These are phyloP conservation scores for Domatiomyces globalis DNA, from an alignment of 2,329 filamentous ascomycete species.

Conservation along the genomic window DNA sequence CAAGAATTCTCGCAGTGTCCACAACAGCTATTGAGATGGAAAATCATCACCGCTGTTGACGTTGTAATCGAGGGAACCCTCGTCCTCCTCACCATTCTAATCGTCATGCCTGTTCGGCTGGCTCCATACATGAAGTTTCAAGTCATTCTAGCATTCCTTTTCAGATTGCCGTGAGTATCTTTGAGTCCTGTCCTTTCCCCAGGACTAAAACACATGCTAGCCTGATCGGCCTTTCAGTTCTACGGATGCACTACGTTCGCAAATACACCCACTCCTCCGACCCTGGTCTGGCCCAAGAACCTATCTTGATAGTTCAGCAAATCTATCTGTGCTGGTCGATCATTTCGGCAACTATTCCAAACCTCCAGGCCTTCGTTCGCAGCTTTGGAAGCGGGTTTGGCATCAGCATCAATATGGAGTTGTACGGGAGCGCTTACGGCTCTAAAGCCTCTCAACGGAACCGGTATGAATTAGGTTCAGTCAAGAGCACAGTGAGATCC, in stretches of 20 bases:
- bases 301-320: slow-evolving; percentile 25
- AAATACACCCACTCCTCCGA: slow-evolving; percentile 19
- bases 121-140: slow-evolving; percentile 11
- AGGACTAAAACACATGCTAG: slow-evolving; percentile 10
- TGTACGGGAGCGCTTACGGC: background rate
- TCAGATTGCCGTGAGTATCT: slow-evolving; percentile 23
- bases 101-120: slow-evolving; percentile 19
- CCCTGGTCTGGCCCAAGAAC: slow-evolving; percentile 21
- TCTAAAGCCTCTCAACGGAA: background rate
- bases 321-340: slow-evolving; percentile 29
- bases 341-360: slow-evolving; percentile 29
- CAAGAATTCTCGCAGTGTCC: slow-evolving; percentile 5
- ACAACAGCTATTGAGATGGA: slow-evolving; percentile 21
- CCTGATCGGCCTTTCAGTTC: slow-evolving; percentile 23
- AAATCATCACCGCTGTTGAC: slow-evolving; percentile 27
- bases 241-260: slow-evolving; percentile 24
- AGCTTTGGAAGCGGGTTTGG: slow-evolving; percentile 29
- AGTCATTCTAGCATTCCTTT: slow-evolving; percentile 26
- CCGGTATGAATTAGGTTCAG: slow-evolving; percentile 6
- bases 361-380: slow-evolving; percentile 29
- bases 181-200: background rate
- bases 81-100: slow-evolving; percentile 15
- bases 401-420: slow-evolving; percentile 5
- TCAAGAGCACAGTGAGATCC: slow-evolving; percentile 3
- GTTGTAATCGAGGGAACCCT: slow-evolving; percentile 20